Evolutionary conservation across 768 basidiomycete genomes (phyloP).

Genomic region (Russula dissimulans): DNA sequence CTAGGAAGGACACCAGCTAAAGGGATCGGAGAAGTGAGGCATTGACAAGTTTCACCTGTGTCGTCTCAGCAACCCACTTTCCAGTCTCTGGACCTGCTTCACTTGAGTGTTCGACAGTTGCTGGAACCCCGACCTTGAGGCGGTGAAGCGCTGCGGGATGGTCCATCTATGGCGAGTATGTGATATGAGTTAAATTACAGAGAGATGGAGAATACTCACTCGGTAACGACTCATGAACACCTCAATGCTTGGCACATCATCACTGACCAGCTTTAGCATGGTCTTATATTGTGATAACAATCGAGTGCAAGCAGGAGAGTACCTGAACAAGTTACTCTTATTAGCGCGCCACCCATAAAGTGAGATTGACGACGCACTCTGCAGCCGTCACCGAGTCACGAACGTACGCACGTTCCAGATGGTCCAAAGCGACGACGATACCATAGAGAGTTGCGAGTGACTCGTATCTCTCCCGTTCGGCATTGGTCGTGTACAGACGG

Average conservation of each 20-base stretch:
- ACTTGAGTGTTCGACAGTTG: constrained; percentile 91
- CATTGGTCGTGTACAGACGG: constrained; percentile 75
- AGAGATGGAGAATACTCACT: constrained; percentile 21
- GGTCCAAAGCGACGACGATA: constrained; percentile 85
- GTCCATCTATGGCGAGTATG: constrained; percentile 58
- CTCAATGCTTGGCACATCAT: constrained; percentile 77
- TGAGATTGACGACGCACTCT: constrained; percentile 52
- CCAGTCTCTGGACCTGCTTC: constrained; percentile 89
- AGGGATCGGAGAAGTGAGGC: neutral
- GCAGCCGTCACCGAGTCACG: constrained; percentile 84
- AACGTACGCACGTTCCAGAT: constrained; percentile 92
- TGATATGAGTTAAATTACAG: neutral
- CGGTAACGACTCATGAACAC: constrained; percentile 86
- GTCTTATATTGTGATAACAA: constrained; percentile 97
- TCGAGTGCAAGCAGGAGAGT: constrained; percentile 91
- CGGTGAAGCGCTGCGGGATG: constrained; percentile 87
- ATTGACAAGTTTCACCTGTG: constrained; percentile 51
- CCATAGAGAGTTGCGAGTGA: constrained; percentile 85
- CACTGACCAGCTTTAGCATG: constrained; percentile 89
- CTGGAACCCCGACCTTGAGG: constrained; percentile 86
- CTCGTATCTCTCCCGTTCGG: constrained; percentile 83
- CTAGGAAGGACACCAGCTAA: constrained; percentile 33
- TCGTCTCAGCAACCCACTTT: constrained; percentile 97
- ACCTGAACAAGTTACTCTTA: constrained; percentile 47
- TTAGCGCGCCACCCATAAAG: constrained; percentile 26